These are phyloP conservation scores for Heliamphora exappendiculata DNA, from an alignment of 148 eudicot genomes.

Conservation along the genomic window DNA sequence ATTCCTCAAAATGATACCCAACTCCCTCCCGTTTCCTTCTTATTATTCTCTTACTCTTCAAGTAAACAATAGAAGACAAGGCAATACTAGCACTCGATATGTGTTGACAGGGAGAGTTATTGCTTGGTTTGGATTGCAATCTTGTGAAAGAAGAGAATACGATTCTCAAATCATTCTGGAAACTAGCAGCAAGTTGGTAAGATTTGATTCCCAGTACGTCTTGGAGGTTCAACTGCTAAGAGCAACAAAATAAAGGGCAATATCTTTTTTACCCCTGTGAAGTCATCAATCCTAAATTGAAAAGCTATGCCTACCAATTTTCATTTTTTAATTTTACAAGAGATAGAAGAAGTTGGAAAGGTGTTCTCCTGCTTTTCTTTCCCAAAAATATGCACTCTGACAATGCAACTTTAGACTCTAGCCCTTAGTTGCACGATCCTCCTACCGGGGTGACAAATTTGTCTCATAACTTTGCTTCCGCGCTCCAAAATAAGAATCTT, in stretches of 20 bases:
- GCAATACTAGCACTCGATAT: neutral
- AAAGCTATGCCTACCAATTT: neutral
- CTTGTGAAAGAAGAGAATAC: neutral
- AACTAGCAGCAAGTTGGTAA: neutral
- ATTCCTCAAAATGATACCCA: neutral
- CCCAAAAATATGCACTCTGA: neutral
- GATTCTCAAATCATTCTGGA: neutral
- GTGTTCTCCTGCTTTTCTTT: neutral
- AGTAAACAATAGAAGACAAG: neutral
- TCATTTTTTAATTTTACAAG: neutral
- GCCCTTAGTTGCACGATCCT: no score
- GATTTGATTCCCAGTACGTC: neutral
- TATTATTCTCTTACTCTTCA: neutral
- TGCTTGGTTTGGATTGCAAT: neutral
- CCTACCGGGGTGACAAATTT: no score
- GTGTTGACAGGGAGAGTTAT: neutral
- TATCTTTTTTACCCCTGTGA: neutral
- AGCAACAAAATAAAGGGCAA: constrained; percentile 6
- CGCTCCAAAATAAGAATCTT: no score
- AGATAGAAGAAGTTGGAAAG: neutral
- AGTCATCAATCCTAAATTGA: neutral
- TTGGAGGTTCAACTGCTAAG: neutral
- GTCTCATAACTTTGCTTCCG: no score
- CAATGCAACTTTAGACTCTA: no score
- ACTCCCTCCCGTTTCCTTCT: neutral